Percentiles rank a stretch among this genome's conserved stretches.
Conservation (phyloP, 2,329 filamentous ascomycete genomes). For the Calonectria hawksworthii region DNA sequence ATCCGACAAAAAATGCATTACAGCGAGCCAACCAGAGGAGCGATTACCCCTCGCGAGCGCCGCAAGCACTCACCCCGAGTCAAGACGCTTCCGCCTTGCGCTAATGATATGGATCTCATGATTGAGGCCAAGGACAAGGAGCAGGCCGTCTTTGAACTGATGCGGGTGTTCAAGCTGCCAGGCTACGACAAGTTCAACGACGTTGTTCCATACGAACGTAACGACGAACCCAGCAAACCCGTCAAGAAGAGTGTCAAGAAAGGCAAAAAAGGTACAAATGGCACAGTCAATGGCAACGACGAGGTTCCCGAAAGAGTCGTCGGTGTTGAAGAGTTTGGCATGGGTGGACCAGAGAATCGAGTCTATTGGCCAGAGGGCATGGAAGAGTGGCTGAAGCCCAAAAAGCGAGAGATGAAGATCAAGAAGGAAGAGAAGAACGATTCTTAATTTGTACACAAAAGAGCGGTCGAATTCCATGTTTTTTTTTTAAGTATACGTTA, state of each 20-base stretch:
- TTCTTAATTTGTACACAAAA: conserved; percentile 20
- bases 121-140: conserved; percentile 99
- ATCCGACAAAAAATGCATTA: conserved; percentile 99
- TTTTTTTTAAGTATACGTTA: background rate
- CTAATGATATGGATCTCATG: conserved; percentile 93
- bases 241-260: conserved; percentile 54
- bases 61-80: conserved; percentile 90
- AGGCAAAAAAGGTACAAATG: conserved; percentile 53
- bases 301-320: conserved; percentile 61
- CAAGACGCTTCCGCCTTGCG: conserved; percentile 84
- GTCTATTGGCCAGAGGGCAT: conserved; percentile 94
- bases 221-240: conserved; percentile 76
- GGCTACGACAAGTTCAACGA: conserved; percentile 83
- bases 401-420: conserved; percentile 76
- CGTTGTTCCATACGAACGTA: conserved; percentile 80
- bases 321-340: conserved; percentile 79
- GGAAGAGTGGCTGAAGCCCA: conserved; percentile 90
- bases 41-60: conserved; percentile 82
- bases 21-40: conserved; percentile 76
- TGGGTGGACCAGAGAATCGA: conserved; percentile 85
- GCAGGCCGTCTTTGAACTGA: conserved; percentile 94
- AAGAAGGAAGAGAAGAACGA: conserved; percentile 53
- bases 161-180: conserved; percentile 88
- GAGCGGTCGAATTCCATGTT: background rate
- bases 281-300: conserved; percentile 55